Evolutionary conservation across 169 alveolate species (phyloP).

Genomic region (Plasmodium malariae): DNA sequence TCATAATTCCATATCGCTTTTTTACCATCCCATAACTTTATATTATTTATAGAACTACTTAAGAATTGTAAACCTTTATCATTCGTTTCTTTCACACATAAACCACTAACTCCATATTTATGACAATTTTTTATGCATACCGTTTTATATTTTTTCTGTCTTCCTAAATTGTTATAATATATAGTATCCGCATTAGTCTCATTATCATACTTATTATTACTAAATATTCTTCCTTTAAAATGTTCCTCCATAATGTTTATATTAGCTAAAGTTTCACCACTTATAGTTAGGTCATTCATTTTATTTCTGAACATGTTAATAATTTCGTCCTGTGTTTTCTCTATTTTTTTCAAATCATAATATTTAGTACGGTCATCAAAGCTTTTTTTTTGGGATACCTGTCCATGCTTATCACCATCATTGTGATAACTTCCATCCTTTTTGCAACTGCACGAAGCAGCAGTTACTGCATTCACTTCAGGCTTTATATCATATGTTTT

Average conservation of each 20-base stretch:
- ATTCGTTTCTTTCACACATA: constrained; percentile 45
- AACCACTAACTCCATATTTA: constrained; percentile 67
- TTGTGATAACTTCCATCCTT: background rate
- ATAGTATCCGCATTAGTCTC: background rate
- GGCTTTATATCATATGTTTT: background rate
- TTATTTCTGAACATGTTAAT: constrained; percentile 21
- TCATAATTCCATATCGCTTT: constrained; percentile 60
- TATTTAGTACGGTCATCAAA: background rate
- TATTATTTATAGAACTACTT: constrained; percentile 56
- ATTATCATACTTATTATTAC: constrained; percentile 1
- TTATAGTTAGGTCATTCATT: constrained; percentile 16
- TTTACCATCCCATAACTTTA: constrained; percentile 54
- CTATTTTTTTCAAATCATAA: constrained; percentile 22
- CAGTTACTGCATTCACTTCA: background rate
- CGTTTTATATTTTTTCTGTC: constrained; percentile 24
- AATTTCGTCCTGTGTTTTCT: constrained; percentile 21
- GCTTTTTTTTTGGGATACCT: background rate
- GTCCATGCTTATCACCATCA: constrained; percentile 2
- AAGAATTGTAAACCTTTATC: constrained; percentile 13
- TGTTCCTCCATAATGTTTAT: background rate
- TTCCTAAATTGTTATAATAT: background rate
- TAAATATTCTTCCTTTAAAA: background rate
- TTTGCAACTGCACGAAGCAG: too few relatives aligned
- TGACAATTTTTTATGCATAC: constrained; percentile 48
- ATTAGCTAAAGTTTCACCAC: constrained; percentile 1